These are phyloP conservation scores for Chimonanthus praecox DNA, from an alignment of 164 flowering plant genomes.

Conservation along the genomic window DNA sequence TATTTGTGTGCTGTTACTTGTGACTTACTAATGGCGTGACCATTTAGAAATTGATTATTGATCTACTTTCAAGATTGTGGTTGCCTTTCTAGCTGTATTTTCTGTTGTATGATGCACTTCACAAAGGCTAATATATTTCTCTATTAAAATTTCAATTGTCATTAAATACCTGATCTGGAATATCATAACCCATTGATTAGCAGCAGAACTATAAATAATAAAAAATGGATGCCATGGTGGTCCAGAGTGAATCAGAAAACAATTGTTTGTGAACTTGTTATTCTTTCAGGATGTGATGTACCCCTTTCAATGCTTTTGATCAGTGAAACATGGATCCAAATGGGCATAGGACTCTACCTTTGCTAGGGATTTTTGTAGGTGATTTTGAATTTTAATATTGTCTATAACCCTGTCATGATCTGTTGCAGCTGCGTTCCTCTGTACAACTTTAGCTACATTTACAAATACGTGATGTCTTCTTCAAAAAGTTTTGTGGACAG, in stretches of 20 bases:
- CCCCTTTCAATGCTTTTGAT: background rate
- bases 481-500: constrained; percentile 94
- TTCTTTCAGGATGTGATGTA: background rate
- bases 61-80: no score
- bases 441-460: constrained; percentile 85
- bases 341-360: background rate
- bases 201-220: background rate
- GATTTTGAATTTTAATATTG: background rate
- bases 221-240: background rate
- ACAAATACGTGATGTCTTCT: constrained; percentile 74
- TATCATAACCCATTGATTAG: no score
- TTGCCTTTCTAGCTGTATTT: no score
- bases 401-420: constrained; percentile 6
- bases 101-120: no score
- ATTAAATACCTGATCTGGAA: background rate
- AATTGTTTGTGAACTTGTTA: background rate
- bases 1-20: no score
- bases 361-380: background rate
- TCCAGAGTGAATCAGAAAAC: background rate
- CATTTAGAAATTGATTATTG: no score
- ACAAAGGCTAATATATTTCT: no score
- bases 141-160: no score
- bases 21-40: no score
- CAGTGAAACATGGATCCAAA: background rate
- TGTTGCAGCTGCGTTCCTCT: constrained; percentile 90